Base-by-base conservation (phyloP, 2,329 filamentous ascomycete species). In the Phaeophleospora eucalypticola region DNA sequence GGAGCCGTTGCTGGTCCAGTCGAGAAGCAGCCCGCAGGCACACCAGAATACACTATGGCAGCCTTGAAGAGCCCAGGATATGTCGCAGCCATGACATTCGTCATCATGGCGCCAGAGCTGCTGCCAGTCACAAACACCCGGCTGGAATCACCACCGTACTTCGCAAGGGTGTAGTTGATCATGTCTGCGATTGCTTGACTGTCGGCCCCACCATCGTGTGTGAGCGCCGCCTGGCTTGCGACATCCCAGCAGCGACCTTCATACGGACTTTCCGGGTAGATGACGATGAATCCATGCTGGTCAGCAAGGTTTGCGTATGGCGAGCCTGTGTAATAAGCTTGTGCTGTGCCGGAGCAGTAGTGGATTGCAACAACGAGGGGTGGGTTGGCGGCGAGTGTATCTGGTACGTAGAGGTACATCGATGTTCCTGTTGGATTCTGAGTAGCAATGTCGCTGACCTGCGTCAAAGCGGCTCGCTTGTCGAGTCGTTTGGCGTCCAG, bases 221-320 rank as follows among this genome's bases (percentile, higher is more conserved):
- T 76, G 2, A 83, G 69, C 0, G 78, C 71, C 8, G 70, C 70
- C 33, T 70, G 69, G 8, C 74, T 79, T 4, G 76, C 77, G 2
- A 82, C 77, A 48, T 82, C 80, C 79, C 79, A 82, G 65, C 80
- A 82, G 66, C 68, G 67, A 4, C 69, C 77, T n/a, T 62, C 62
- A 54, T 77, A 73, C 0, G 76, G 75, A 2, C 72, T 74, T 53
- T 72, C 69, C 1, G 78, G 78, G 63, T 79, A 83, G 58, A 83
- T 77, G 50, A 78, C 71, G 45, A 84, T 80, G 64, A 78, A 82
- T 33, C 78, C 79, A 44, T 80, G 69, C 37, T 68, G 58, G 49
- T 76, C 74, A 4, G 80, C 76, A 9, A 80, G 66, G 1, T 68
- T 67, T 3, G 59, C 61, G 63, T 74, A 78, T 8, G 27, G 27